Base-by-base conservation (phyloP, 2,329 filamentous ascomycete species). In the Tympanopsis confertula region DNA sequence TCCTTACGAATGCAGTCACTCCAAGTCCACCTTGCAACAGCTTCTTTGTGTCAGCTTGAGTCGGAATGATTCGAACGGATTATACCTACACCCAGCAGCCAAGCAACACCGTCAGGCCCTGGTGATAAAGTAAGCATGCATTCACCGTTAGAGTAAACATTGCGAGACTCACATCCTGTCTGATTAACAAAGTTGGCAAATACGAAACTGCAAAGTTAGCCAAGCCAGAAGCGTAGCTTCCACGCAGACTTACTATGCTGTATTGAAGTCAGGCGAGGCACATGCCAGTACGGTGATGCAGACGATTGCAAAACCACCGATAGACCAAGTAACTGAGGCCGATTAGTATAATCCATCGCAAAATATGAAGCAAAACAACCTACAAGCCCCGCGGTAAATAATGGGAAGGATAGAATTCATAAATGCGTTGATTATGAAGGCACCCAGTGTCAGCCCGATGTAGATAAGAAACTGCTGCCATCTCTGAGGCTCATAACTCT, bases 11-110 rank as follows among this genome's bases (percentile, higher is more conserved):
- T 36, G 69, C 70, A n/a, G 66, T 71, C 15, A 71, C 54, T 39
- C 65, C 66, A 13, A 73, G 59, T 13, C 66, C 68, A 28, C 68
- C 69, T 53, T 74, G 62, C 15, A 65, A 47, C 30, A 65, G 51
- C 44, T 26, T 7, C n/a, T n/a, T n/a, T 26, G n/a, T n/a, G 22
- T 26, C n/a, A 26, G 22, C 7, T 7, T 10, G 7, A n/a, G 7
- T 26, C 22, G 7, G 22, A n/a, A 26, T 26, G 22, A 26, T 26
- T 26, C 7, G n/a, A 26, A 10, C n/a, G 22, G 22, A 26, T n/a
- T n/a, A n/a, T 26, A 26, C 22, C 7, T 26, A 26, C 22, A 10
- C 61, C 61, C 13, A 65, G 50, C 20, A 64, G 45, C 61, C 61
- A 65, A 30, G 60, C 58, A 44, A 26, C n/a, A 10, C 22, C 22